Conservation (phyloP, 495 filamentous ascomycete species). For the Aspergillus biplanus region DNA sequence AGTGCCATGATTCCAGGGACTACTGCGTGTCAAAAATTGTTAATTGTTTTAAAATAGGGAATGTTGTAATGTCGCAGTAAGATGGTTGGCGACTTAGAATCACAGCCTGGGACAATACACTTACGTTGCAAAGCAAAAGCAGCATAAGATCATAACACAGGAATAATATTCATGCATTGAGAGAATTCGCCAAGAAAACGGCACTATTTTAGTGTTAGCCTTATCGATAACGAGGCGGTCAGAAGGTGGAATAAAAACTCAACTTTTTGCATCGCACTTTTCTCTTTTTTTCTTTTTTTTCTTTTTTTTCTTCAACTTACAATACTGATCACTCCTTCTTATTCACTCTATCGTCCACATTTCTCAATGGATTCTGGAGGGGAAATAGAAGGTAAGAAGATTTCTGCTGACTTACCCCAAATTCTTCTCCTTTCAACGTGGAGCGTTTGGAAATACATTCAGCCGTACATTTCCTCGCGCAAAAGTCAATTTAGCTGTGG, state of each 20-base stretch:
- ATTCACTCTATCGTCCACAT: constrained; percentile 53
- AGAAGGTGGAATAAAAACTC: constrained; percentile 17
- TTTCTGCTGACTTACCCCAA: constrained; percentile 54
- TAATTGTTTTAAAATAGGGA: too few species aligned
- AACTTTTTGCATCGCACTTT: constrained; percentile 29
- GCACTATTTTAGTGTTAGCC: constrained; percentile 15
- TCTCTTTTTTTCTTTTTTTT: constrained; percentile 27
- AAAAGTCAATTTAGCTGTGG: not conserved
- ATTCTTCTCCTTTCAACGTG: constrained; percentile 47
- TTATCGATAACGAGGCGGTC: constrained; percentile 51
- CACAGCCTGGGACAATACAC: too few species aligned
- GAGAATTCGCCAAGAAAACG: constrained; percentile 12
- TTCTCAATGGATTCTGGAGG: constrained; percentile 47
- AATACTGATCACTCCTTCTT: constrained; percentile 48
- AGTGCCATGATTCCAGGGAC: constrained; percentile 24
- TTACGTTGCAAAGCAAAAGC: not conserved
- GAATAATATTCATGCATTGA: constrained; percentile 3
- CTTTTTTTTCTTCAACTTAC: constrained; percentile 42
- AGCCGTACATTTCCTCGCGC: constrained; percentile 43
- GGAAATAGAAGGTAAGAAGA: constrained; percentile 54
- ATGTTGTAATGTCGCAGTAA: not conserved
- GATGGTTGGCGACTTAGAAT: not conserved
- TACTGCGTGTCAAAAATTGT: constrained; percentile 14
- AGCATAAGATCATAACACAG: constrained; percentile 13
- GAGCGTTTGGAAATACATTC: constrained; percentile 57